Evolutionary conservation across 768 basidiomycete species (phyloP).

Genomic region (Candolleomyces aberdarensis): DNA sequence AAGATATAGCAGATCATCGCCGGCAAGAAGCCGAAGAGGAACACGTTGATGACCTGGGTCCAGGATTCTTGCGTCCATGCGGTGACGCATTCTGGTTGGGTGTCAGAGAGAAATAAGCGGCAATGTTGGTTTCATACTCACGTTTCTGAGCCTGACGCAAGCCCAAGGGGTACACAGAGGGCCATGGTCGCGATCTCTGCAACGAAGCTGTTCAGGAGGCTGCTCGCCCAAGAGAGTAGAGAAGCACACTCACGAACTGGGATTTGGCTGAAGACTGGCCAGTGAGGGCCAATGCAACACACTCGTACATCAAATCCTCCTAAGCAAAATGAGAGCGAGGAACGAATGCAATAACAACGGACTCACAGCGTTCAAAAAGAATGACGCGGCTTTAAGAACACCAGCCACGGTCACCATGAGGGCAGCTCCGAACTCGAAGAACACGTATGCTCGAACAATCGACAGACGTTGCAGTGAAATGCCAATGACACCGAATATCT

Average conservation of each 20-base stretch:
- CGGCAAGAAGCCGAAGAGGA: slow-evolving; percentile 37
- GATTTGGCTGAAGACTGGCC: slow-evolving; percentile 34
- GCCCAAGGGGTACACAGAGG: slow-evolving; percentile 21
- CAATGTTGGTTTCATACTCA: slow-evolving; percentile 16
- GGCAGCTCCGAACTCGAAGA: slow-evolving; percentile 33
- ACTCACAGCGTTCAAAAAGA: slow-evolving; percentile 35
- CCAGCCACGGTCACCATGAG: slow-evolving; percentile 33
- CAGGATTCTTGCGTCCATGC: slow-evolving; percentile 36
- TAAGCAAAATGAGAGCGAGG: slow-evolving; percentile 10
- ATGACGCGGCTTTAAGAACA: slow-evolving; percentile 32
- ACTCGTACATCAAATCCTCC: slow-evolving; percentile 38
- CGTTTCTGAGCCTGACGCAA: slow-evolving; percentile 31
- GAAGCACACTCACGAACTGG: slow-evolving; percentile 28
- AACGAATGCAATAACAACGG: neutral
- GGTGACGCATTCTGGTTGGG: slow-evolving; percentile 31
- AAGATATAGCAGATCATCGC: slow-evolving; percentile 31
- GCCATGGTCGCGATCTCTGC: slow-evolving; percentile 32
- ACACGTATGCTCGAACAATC: slow-evolving; percentile 25
- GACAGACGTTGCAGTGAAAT: slow-evolving; percentile 26
- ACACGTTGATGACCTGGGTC: slow-evolving; percentile 34
- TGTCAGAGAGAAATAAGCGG: neutral
- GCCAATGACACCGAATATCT: slow-evolving; percentile 30
- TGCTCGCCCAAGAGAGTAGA: neutral
- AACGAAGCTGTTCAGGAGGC: neutral
- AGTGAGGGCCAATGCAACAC: slow-evolving; percentile 28